These are phyloP conservation scores for Fistulina hepatica DNA, from an alignment of 1,284 basidiomycete species.

Conservation along the genomic window DNA sequence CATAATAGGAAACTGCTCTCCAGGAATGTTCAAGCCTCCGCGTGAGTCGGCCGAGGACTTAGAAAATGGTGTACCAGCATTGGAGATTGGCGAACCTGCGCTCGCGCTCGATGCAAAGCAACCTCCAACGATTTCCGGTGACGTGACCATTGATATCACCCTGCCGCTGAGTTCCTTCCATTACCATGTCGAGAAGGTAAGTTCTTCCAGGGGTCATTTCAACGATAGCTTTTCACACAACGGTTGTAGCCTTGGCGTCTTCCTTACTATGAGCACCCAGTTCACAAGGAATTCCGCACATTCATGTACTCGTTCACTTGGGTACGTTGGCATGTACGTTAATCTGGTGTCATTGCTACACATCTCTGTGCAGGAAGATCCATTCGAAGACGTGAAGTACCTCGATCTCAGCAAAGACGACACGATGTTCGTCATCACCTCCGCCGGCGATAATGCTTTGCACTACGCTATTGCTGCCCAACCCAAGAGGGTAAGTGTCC, in stretches of 20 bases:
- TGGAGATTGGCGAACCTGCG: conserved; percentile 34
- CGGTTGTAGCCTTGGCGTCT: conserved; percentile 53
- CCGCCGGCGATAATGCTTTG: conserved; percentile 73
- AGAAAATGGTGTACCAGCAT: conserved; percentile 24
- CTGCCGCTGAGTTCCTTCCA: conserved; percentile 66
- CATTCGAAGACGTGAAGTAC: conserved; percentile 64
- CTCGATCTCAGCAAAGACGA: conserved; percentile 53
- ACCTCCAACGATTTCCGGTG: conserved; percentile 9
- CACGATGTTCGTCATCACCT: conserved; percentile 68
- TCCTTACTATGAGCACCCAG: conserved; percentile 66
- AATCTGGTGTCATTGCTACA: neutral
- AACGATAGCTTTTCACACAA: conserved; percentile 1
- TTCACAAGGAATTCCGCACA: conserved; percentile 69
- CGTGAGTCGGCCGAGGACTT: conserved; percentile 20
- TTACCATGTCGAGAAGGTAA: conserved; percentile 53
- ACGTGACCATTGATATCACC: conserved; percentile 38
- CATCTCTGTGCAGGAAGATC: conserved; percentile 52
- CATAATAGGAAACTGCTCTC: conserved; percentile 41
- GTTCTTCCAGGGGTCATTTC: conserved; percentile 13
- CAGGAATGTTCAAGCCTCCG: conserved; percentile 25
- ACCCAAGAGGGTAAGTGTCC: conserved; percentile 35
- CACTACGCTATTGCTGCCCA: conserved; percentile 68
- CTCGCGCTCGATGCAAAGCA: conserved; percentile 20
- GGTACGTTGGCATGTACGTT: conserved; percentile 32
- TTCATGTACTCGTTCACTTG: conserved; percentile 72